Evolutionary conservation across 768 basidiomycete species (phyloP).

Genomic region (Suillus spraguei): DNA sequence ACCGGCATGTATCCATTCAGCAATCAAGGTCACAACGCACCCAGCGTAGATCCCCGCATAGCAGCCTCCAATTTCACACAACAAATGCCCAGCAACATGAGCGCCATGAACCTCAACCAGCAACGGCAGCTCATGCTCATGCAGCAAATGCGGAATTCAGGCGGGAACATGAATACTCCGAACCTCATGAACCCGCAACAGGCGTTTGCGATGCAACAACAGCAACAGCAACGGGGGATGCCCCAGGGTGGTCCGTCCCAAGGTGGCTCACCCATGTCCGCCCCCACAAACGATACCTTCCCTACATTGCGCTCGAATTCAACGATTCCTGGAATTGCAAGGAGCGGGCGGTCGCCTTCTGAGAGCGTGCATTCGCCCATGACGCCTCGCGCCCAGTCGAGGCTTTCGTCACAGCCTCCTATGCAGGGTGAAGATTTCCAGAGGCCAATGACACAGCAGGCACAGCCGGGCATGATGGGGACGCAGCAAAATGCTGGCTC

Average conservation of each 20-base stretch:
- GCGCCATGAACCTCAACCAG: slow-evolving; percentile 35
- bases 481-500: slow-evolving; percentile 22
- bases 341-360: slow-evolving; percentile 76
- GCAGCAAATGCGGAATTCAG: slow-evolving; percentile 35
- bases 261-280: slow-evolving; percentile 45
- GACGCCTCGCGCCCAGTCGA: slow-evolving; percentile 39
- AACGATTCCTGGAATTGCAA: slow-evolving; percentile 72
- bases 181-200: slow-evolving; percentile 38
- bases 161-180: slow-evolving; percentile 28
- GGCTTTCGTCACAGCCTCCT: slow-evolving; percentile 45
- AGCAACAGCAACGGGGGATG: slow-evolving; percentile 20
- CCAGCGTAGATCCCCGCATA: slow-evolving; percentile 35
- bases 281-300: slow-evolving; percentile 42
- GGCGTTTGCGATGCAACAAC: slow-evolving; percentile 43
- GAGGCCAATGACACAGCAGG: slow-evolving; percentile 39
- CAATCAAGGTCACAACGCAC: slow-evolving; percentile 24
- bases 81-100: slow-evolving; percentile 33
- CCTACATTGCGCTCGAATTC: slow-evolving; percentile 59
- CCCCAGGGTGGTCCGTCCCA: slow-evolving; percentile 44
- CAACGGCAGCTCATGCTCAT: slow-evolving; percentile 51
- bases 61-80: slow-evolving; percentile 29
- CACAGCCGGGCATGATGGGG: slow-evolving; percentile 33
- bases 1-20: slow-evolving; percentile 34
- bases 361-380: slow-evolving; percentile 54
- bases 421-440: slow-evolving; percentile 49